Percentiles rank a stretch among this genome's conserved stretches.
Conservation (phyloP, 2,329 filamentous ascomycete genomes). For the Ciborinia camelliae region DNA sequence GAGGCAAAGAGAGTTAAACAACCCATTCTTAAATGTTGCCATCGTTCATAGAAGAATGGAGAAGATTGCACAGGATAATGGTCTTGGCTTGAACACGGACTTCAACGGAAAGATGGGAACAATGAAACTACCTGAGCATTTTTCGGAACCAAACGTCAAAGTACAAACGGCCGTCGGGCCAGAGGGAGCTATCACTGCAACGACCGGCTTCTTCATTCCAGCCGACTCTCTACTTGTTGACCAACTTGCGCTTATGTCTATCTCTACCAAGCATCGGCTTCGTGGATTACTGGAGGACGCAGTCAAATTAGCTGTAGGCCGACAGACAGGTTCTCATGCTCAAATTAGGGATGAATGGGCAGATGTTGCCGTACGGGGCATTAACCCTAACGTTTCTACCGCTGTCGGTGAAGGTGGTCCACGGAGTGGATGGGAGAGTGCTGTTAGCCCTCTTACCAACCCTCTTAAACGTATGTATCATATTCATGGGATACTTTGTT, state of each 20-base stretch:
- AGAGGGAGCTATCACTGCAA: constrained; percentile 60
- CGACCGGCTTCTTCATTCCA: constrained; percentile 67
- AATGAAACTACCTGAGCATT: constrained; percentile 35
- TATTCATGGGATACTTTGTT: constrained; percentile 23
- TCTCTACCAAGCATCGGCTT: constrained; percentile 77
- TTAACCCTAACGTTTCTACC: constrained; percentile 41
- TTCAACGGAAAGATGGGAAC: constrained; percentile 50
- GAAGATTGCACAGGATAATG: constrained; percentile 57
- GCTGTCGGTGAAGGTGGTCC: constrained; percentile 30
- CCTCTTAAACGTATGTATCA: constrained; percentile 57
- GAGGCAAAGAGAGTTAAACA: constrained; percentile 54
- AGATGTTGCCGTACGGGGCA: constrained; percentile 59
- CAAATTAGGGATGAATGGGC: constrained; percentile 72
- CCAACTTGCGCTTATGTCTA: constrained; percentile 76
- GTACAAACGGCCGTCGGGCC: constrained; percentile 56
- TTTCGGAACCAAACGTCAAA: constrained; percentile 41
- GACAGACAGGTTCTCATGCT: constrained; percentile 77
- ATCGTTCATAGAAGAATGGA: constrained; percentile 45
- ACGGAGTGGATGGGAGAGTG: constrained; percentile 45
- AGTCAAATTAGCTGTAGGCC: constrained; percentile 63
- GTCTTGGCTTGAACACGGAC: constrained; percentile 54
- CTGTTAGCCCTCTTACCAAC: constrained; percentile 52
- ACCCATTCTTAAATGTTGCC: constrained; percentile 47
- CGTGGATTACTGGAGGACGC: constrained; percentile 76
- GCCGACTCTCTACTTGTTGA: constrained; percentile 75